Conservation (phyloP, 139 green algal species). For the Ettlia oleoabundans region DNA sequence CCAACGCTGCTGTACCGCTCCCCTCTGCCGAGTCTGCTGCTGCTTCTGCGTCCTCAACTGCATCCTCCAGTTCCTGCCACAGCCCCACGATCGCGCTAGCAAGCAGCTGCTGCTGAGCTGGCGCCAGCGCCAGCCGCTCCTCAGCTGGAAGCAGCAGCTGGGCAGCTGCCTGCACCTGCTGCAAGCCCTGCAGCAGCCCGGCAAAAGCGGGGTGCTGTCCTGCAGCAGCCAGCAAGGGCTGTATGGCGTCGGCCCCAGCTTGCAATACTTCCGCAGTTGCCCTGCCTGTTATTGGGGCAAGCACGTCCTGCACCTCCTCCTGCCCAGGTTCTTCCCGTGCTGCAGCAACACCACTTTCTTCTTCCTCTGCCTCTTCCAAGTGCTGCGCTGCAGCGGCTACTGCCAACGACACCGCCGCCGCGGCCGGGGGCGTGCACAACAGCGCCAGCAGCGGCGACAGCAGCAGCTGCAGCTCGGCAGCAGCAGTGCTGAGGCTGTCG, state of each 20-base stretch:
- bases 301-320: background rate
- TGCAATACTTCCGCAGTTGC: background rate
- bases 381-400: background rate
- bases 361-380: background rate
- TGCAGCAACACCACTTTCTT: background rate
- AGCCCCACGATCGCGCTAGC: background rate
- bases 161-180: slow-evolving; percentile 12
- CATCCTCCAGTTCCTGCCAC: slow-evolving; percentile 11
- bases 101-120: slow-evolving; percentile 10
- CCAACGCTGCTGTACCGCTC: too few species aligned
- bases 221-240: slow-evolving; percentile 2
- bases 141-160: slow-evolving; percentile 4
- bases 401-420: background rate
- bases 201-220: slow-evolving; percentile 7
- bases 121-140: background rate
- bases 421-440: background rate
- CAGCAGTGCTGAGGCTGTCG: slow-evolving; percentile 23
- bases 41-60: background rate
- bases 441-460: slow-evolving; percentile 18
- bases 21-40: background rate
- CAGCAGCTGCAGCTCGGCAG: slow-evolving; percentile 39
- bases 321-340: too few species aligned
- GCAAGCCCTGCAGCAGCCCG: slow-evolving; percentile 21
- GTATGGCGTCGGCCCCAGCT: background rate
- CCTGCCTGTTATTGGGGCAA: too few species aligned